A percentile compares a stretch with the other conserved stretches of the same genome.
Evolutionary conservation across 2,329 filamentous ascomycete genomes (phyloP).

Genomic region (Aspergillus ruber): DNA sequence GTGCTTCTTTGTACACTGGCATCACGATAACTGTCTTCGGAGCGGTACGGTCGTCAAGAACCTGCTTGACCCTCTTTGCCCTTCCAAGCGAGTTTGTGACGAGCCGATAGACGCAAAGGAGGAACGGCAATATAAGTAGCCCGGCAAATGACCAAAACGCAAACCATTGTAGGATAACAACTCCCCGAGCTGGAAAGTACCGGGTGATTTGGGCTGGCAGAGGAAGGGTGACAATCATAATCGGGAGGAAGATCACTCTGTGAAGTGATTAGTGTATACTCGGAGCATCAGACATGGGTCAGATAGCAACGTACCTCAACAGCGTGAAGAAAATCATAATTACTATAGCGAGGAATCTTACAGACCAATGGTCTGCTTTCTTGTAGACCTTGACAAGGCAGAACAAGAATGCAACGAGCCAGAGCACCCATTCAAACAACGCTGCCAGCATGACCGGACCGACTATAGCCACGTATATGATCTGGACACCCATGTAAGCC

Average conservation of each 20-base stretch:
- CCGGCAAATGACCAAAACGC: conserved; percentile 89
- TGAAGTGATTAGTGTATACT: neutral
- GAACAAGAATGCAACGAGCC: conserved; percentile 89
- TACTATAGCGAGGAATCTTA: conserved; percentile 67
- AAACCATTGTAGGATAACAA: conserved; percentile 78
- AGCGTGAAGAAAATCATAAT: conserved; percentile 68
- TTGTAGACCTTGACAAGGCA: conserved; percentile 80
- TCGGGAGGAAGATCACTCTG: conserved; percentile 78
- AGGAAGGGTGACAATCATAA: conserved; percentile 90
- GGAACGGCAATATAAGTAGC: conserved; percentile 80
- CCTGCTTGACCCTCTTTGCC: conserved; percentile 72
- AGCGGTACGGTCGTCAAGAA: conserved; percentile 75
- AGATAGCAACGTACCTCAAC: conserved; percentile 55
- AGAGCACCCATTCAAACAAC: conserved; percentile 86
- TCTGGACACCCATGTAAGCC: conserved; percentile 46
- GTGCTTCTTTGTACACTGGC: conserved; percentile 92
- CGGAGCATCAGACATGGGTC: neutral
- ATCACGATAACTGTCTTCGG: conserved; percentile 95
- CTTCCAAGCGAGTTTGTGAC: conserved; percentile 81
- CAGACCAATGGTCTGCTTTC: conserved; percentile 85
- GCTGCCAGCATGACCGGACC: conserved; percentile 77
- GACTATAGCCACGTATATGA: conserved; percentile 76
- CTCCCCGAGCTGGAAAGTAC: conserved; percentile 65
- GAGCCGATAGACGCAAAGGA: conserved; percentile 87
- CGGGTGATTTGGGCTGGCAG: conserved; percentile 65